phyloP scores from a whole-genome alignment of 1,284 basidiomycete species.

The Jaminaea rosea region DNA sequence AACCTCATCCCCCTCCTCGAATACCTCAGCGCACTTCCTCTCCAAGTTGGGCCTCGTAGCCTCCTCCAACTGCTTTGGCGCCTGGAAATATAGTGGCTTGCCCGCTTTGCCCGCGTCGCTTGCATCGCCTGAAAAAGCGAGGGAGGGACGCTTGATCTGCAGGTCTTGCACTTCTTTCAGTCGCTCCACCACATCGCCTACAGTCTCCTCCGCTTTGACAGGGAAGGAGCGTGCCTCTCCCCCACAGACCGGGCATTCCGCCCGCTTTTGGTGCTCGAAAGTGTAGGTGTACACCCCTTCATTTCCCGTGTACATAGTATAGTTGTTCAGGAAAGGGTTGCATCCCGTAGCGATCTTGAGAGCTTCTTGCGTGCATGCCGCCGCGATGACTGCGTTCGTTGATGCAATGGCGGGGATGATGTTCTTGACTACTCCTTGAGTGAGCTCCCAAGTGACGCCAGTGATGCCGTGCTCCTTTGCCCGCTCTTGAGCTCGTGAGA shows the following conservation, averaged over 20 bases:
- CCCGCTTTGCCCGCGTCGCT: no score
- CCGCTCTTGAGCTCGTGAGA: slow-evolving; percentile 60
- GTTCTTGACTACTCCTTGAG: slow-evolving; percentile 98
- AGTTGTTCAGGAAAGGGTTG: slow-evolving; percentile 90
- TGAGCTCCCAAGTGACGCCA: slow-evolving; percentile 93
- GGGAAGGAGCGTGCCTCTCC: slow-evolving; percentile 55
- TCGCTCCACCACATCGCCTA: slow-evolving; percentile 28
- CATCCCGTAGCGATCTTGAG: slow-evolving; percentile 96
- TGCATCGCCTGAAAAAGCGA: slow-evolving; percentile 23
- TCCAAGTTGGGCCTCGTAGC: slow-evolving; percentile 78
- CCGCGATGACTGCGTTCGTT: slow-evolving; percentile 50
- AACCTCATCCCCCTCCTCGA: slow-evolving; percentile 66
- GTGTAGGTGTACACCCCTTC: slow-evolving; percentile 96
- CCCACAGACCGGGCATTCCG: slow-evolving; percentile 94
- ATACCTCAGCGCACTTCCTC: slow-evolving; percentile 72
- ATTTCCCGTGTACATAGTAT: slow-evolving; percentile 82
- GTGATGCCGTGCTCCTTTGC: slow-evolving; percentile 91
- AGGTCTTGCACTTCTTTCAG: slow-evolving; percentile 30
- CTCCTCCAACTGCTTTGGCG: slow-evolving; percentile 77
- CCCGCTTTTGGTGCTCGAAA: slow-evolving; percentile 84
- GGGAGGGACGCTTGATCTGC: slow-evolving; percentile 34
- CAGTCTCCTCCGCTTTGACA: slow-evolving; percentile 9
- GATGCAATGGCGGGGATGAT: slow-evolving; percentile 74
- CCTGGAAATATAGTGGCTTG: slow-evolving; percentile 83
- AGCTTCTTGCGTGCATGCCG: slow-evolving; percentile 96